Conservation (phyloP, 2,329 filamentous ascomycete species). For the Alternaria ethzedia region DNA sequence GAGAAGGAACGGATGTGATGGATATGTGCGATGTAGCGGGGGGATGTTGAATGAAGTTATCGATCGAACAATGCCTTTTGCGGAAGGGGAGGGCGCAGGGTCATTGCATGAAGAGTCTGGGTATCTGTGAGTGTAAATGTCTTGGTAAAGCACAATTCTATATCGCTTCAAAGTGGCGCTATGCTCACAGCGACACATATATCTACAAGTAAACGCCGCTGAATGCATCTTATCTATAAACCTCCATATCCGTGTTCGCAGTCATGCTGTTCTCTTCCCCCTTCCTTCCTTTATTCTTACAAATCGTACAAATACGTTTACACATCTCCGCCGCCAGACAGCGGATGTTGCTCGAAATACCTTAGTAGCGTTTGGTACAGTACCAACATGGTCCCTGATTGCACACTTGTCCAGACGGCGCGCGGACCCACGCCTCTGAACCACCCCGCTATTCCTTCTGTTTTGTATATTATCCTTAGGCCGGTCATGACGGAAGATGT, state of each 20-base stretch:
- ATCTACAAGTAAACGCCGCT: slow-evolving; percentile 7
- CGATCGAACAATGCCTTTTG: background rate
- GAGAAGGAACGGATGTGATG: background rate
- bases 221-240: slow-evolving; percentile 8
- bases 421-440: slow-evolving; percentile 94
- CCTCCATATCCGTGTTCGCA: background rate
- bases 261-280: background rate
- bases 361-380: slow-evolving; percentile 88
- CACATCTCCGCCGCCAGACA: slow-evolving; percentile 27
- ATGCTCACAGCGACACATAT: background rate
- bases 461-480: slow-evolving; percentile 84
- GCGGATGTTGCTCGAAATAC: slow-evolving; percentile 68
- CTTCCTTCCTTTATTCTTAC: background rate
- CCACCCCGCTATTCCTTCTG: slow-evolving; percentile 87
- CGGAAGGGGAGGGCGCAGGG: background rate
- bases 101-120: background rate
- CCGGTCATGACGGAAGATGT: slow-evolving; percentile 90
- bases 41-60: background rate
- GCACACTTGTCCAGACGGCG: slow-evolving; percentile 95
- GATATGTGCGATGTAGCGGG: background rate
- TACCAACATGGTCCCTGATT: slow-evolving; percentile 96
- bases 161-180: slow-evolving; percentile 9
- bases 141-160: slow-evolving; percentile 7
- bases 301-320: slow-evolving; percentile 11
- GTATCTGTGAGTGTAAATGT: background rate